Evolutionary conservation across 2,329 filamentous ascomycete species (phyloP), one percentile per base, ranked within the genome.

Genomic region (Grosmannia serpens): DNA sequence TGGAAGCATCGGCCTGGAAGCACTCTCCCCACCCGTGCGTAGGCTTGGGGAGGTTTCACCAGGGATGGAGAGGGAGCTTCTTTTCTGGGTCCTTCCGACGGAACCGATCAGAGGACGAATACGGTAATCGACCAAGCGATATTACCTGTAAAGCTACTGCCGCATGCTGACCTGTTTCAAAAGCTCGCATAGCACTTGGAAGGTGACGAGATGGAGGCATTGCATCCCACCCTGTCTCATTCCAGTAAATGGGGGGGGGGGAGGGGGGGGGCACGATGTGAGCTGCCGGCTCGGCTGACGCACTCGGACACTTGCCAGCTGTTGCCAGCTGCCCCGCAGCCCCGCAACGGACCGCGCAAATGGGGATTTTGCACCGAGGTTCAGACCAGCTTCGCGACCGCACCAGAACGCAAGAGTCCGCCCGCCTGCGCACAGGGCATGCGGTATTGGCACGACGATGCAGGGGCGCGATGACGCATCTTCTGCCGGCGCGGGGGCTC

Each of bases 401-500:
- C 47, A 27, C 13, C 24, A 50, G 22, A 50, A 26, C 2, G 3
- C 11, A 6, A 6, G 13, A 20, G 13, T 26, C 20, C 47, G 47
- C 20, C 33, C 33, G 26, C 29, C 35, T 22, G 24, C 53, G 20
- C 22, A 38, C 33, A n/a, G 8, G 61, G 22, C 56, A 58, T 62
- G 59, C 59, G 44, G 60, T 55, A 58, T 58, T 41, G 56, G 52
- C 46, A 35, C 46, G 53, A 62, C 59, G n/a, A 63, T 63, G 62
- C 57, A 38, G 54, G 50, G 58, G 59, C 60, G 60, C 56, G 55
- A 60, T 58, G 62, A 62, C 60, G 58, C 58, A 59, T 58, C 52
- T 50, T 51, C 61, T 26, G 27, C 8, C 17, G 9, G 20, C 31
- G 22, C 1, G 11, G 33, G 33, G 26, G 10, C 35, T 9, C 35